Conservation (phyloP, 768 basidiomycete genomes). For the Phaeotremella skinneri region DNA sequence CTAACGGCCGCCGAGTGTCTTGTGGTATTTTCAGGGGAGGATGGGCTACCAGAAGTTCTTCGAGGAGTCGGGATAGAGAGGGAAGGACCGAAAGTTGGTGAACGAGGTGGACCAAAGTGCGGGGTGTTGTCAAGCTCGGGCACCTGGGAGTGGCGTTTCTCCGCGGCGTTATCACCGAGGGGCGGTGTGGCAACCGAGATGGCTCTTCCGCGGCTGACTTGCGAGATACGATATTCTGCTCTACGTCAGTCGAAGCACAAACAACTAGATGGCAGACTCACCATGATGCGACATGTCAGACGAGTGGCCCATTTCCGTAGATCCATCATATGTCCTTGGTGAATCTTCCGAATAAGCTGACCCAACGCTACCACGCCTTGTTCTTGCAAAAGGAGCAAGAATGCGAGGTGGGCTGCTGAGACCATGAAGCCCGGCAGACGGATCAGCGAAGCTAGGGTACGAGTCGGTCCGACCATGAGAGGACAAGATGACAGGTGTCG, state of each 20-base stretch:
- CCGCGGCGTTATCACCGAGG: constrained; percentile 11
- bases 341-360: neutral
- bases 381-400: neutral
- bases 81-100: constrained; percentile 31
- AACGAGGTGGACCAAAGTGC: constrained; percentile 13
- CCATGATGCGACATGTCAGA: constrained; percentile 1
- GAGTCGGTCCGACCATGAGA: neutral
- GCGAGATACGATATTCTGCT: constrained; percentile 21
- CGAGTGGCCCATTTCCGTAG: neutral
- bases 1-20: constrained; percentile 25
- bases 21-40: neutral
- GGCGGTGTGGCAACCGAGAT: constrained; percentile 10
- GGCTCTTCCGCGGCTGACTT: constrained; percentile 1
- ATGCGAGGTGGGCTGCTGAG: neutral
- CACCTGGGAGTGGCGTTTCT: constrained; percentile 18
- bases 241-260: too few relatives aligned
- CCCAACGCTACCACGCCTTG: neutral
- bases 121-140: neutral
- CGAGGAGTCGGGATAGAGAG: too few relatives aligned
- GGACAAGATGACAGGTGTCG: constrained; percentile 13
- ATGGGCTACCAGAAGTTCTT: neutral
- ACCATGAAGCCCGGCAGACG: neutral
- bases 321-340: neutral
- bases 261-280: constrained; percentile 7
- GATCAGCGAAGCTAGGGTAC: neutral